Evolutionary conservation across 139 green algal genomes (phyloP), one percentile per base, ranked within the genome.

Genomic region (Pleodorina starrii): DNA sequence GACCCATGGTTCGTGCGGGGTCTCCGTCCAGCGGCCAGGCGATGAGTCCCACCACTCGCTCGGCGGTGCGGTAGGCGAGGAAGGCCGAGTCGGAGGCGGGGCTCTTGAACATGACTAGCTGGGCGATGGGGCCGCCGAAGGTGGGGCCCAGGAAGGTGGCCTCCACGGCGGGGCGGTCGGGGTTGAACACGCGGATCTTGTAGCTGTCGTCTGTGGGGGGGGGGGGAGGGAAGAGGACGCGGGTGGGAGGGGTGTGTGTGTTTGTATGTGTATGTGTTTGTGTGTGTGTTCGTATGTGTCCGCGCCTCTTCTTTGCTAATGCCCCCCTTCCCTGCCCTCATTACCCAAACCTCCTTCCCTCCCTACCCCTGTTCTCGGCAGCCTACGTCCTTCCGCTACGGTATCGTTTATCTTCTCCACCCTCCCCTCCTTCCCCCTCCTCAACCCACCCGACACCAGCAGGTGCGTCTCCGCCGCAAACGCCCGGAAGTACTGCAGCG

Each of bases 11-110:
- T 60, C 91, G 84, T 2, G 78, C 78, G 0, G 95, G 94, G 89
- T 97, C 91, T 17, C 95, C 93, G 27, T 95, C 92, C 71, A 96
- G 87, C 11, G 96, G 96, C 93, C 95, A 95, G 23, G 73, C 85
- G 29, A 96, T 88, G 29, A 98, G 91, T 0, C 95, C 95, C 72
- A 96, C 93, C 48, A 96, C 94, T 5, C 89, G 88, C 19, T 96
- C 90, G 0, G 63, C 69, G 9, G 92, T 94, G 40, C 82, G 85
- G 84, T 96, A 98, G 6, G 93, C 95, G 42, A 97, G 63, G 82
- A 94, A 95, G 32, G 87, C 88, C 0, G 63, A 25, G 25, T 63
- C 68, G 29, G 9, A 57, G 48, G 66, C 68, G 43, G 57, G 80
- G 59, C 38, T 71, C 75, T 92, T 92, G 90, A 96, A 96, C 42